Evolutionary conservation across 805 yeast genomes (phyloP).

Genomic region (Teunomyces atbi): DNA sequence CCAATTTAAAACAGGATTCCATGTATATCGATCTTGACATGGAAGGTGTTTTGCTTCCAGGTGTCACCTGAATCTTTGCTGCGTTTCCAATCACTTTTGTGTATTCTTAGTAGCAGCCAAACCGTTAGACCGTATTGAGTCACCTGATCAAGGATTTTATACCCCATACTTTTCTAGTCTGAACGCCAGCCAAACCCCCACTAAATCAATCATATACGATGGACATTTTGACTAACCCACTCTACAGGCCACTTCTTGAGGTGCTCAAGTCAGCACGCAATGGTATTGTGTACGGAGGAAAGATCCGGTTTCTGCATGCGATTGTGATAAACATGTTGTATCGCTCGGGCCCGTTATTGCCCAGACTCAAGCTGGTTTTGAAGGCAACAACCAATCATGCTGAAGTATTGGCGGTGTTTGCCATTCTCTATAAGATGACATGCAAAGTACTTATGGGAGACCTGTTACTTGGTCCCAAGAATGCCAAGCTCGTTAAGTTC

Average conservation of each 20-base stretch:
- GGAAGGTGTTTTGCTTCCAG: too few species aligned
- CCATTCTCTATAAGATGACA: constrained; percentile 48
- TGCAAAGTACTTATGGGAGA: constrained; percentile 31
- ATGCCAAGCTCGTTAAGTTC: constrained; percentile 28
- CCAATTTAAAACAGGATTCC: too few species aligned
- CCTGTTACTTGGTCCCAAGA: constrained; percentile 31
- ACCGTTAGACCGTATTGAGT: neutral
- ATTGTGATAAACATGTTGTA: constrained; percentile 59
- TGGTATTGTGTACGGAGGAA: constrained; percentile 61
- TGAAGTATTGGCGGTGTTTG: constrained; percentile 53
- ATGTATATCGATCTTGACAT: too few species aligned
- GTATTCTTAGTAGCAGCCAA: neutral
- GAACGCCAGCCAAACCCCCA: neutral
- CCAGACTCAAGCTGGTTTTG: constrained; percentile 46
- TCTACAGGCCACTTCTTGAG: constrained; percentile 32
- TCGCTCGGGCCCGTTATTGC: constrained; percentile 47
- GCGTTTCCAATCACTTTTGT: too few species aligned
- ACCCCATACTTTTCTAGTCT: constrained; percentile 1
- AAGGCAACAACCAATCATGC: constrained; percentile 58
- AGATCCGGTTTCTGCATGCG: constrained; percentile 62
- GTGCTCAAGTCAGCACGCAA: constrained; percentile 37
- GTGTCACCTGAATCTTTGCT: too few species aligned
- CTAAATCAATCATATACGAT: constrained; percentile 3
- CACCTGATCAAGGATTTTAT: neutral
- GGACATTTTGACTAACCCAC: constrained; percentile 20